Evolutionary conservation across 371 early-diverging fungal genomes (phyloP).

Genomic region (Rhizopus delemar): DNA sequence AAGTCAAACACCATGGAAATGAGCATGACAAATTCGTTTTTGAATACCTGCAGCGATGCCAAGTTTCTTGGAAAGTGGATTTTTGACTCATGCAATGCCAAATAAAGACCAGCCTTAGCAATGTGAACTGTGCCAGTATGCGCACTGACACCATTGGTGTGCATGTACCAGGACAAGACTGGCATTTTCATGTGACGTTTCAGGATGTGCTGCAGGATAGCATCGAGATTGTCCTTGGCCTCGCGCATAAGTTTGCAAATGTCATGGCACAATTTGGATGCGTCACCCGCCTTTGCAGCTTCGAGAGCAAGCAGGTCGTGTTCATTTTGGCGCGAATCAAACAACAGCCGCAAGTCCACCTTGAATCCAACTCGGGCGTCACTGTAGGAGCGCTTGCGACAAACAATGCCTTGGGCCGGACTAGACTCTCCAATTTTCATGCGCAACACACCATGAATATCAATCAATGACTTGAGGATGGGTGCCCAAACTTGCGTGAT

Average conservation of each 20-base stretch:
- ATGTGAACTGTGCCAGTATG: too few species aligned
- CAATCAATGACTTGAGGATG: not conserved
- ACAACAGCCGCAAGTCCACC: slow-evolving; percentile 1
- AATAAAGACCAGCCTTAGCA: too few species aligned
- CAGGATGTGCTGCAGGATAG: not conserved
- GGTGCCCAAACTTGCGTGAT: not conserved
- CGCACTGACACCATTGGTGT: too few species aligned
- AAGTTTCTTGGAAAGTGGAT: too few species aligned
- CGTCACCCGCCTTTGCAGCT: not conserved
- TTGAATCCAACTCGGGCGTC: slow-evolving; percentile 9
- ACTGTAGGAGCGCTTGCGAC: slow-evolving; percentile 6
- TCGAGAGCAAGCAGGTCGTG: slow-evolving; percentile 7
- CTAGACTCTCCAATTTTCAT: slow-evolving; percentile 10
- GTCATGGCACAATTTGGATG: not conserved
- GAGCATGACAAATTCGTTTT: too few species aligned
- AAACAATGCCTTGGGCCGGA: slow-evolving; percentile 1
- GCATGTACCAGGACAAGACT: too few species aligned
- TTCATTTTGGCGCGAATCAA: slow-evolving; percentile 8
- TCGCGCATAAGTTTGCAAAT: not conserved
- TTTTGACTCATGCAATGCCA: too few species aligned
- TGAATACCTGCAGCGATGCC: too few species aligned
- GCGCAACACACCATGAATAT: not conserved
- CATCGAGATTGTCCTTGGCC: not conserved
- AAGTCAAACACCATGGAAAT: too few species aligned
- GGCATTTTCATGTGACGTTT: too few species aligned